Evolutionary conservation across 495 filamentous ascomycete species (phyloP), one percentile per base, ranked within the genome.

Genomic region (Aspergillus ellipticus): DNA sequence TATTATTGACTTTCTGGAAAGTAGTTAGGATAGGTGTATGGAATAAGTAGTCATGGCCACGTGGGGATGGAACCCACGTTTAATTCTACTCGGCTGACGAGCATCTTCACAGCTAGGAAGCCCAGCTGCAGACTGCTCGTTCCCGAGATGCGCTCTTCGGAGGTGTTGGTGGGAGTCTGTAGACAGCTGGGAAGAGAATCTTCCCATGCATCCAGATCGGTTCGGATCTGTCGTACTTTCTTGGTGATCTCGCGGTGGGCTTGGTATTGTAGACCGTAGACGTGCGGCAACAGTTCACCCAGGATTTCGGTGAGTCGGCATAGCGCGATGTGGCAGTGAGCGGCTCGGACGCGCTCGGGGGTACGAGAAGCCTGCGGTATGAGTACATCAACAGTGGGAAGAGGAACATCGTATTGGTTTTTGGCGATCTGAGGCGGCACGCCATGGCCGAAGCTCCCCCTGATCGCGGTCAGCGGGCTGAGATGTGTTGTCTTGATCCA

Each of bases 331-430:
- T 82, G 80, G 50, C 76, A 79, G 49, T 75, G 69, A 20, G 77
- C 75, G 26, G 75, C 70, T 20, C 74, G 58, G 55, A 76, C 71
- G 47, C 74, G 72, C 58, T 72, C 72, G n/a, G 70, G 65, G 48
- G 66, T 71, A 42, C 73, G 74, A 48, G 64, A 51, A 15, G 65
- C 48, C 29, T 56, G 57, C 4, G 74, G 66, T 10, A 75, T 66
- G 3, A 78, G 50, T 4, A 69, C 62, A 29, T 78, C 74, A 29
- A 78, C 53, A 0, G 67, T 76, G 2, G 80, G 80, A 43, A 78
- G 56, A 28, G 79, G 79, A 17, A 83, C 80, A 56, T 83, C 79
- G 53, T 83, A 82, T 59, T 81, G 76, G 17, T 67, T 72, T 47
- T 72, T 78, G 7, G 70, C 58, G 42, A 82, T 74, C 39, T 79